Base-by-base conservation (phyloP, 2,329 filamentous ascomycete species). In the Fusarium anthophilum region DNA sequence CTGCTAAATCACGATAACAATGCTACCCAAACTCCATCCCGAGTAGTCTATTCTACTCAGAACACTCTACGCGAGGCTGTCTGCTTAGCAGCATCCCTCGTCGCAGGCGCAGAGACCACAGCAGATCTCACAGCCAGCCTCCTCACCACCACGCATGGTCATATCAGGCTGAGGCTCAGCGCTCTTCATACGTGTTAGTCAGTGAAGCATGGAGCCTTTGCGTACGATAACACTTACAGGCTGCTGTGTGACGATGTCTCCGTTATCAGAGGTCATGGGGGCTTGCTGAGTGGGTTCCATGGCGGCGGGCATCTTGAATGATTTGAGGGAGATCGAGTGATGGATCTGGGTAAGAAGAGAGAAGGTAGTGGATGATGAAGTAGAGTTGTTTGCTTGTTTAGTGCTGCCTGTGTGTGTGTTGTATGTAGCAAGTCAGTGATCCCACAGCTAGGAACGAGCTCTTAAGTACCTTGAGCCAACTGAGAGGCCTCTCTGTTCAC, bases 61-160 rank as follows among this genome's bases (percentile, higher is more conserved):
- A 37, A 66, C 39, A 26, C 54, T 39, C 26, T 44, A 64, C 32
- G 37, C 28, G 45, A 62, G 32, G 14, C 43, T 26, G 22, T 38
- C 37, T 38, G 61, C 48, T 70, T 64, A 86, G 78, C 84, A 86
- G 79, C 84, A 86, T 28, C 76, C 77, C 73, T 86, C 84, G 2
- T 86, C 77, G 74, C 84, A 86, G 57, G 78, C 83, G 77, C 84
- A 86, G 67, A 86, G 82, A 65, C 84, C 84, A 67, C 84, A 86
- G 81, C 84, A 86, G 69, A 85, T 76, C 75, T 85, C 84, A 66
- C 84, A 86, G 43, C 84, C 84, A 41, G 83, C 84, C 69, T 86
- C 84, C 72, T 86, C 84, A 73, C 84, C 84, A 76, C 84, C 84
- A 47, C 84, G 82, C 63, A 86, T 80, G 69, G 76, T 79, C 80